phyloP scores from a whole-genome alignment of 2,329 filamentous ascomycete species.

The Tolypocladium paradoxum region DNA sequence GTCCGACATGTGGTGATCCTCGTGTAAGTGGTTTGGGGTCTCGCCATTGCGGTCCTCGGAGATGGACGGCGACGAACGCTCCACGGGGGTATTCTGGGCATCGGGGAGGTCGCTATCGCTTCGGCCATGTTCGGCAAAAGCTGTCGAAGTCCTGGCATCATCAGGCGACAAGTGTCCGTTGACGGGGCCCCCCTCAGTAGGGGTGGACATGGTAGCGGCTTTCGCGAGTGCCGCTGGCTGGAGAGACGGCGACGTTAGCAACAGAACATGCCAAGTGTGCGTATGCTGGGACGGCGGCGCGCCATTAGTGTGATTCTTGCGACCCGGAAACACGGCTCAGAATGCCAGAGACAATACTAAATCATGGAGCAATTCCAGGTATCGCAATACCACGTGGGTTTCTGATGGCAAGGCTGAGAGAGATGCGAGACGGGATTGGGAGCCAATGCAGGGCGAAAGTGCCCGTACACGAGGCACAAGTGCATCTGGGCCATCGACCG shows the following conservation, averaged over 20 bases:
- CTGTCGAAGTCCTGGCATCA: conserved; percentile 29
- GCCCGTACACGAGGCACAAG: conserved; percentile 10
- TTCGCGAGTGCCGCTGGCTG: conserved; percentile 47
- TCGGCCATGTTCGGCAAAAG: conserved; percentile 22
- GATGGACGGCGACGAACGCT: conserved; percentile 30
- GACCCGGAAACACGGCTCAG: conserved; percentile 14
- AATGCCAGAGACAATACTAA: conserved; percentile 8
- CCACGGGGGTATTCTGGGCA: conserved; percentile 46
- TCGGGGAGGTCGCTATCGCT: conserved; percentile 69
- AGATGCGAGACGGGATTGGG: conserved; percentile 34
- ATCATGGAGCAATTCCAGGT: conserved; percentile 24
- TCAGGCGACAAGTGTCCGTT: conserved; percentile 56
- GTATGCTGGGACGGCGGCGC: conserved; percentile 10
- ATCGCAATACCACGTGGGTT: conserved; percentile 32
- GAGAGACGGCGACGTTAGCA: conserved; percentile 25
- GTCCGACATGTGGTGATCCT: conserved; percentile 31
- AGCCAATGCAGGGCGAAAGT: conserved; percentile 12
- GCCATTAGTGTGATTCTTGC: conserved; percentile 13
- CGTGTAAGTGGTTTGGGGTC: conserved; percentile 26
- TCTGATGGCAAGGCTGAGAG: conserved; percentile 38
- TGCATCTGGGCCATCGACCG: conserved; percentile 21
- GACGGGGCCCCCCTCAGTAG: conserved; percentile 48
- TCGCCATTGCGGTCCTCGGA: conserved; percentile 31
- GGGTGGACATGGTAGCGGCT: conserved; percentile 53
- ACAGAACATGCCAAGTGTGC: conserved; percentile 4